Evolutionary conservation across 805 yeast genomes (phyloP), one percentile per base, ranked within the genome.

Genomic region (Cyberlindnera sargentensis): DNA sequence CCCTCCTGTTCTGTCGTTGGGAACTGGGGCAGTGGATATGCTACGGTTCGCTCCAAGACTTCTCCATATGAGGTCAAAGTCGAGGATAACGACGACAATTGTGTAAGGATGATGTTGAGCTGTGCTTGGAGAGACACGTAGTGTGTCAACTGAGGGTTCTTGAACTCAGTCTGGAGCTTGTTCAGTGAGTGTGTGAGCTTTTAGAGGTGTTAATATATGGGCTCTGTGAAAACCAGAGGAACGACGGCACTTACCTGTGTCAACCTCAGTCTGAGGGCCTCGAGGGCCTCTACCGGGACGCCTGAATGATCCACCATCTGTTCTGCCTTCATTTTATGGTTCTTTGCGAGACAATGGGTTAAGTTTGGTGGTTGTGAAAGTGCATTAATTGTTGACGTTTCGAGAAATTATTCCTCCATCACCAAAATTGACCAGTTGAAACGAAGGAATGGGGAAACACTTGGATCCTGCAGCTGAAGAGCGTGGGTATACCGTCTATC

Each of bases 1-100:
- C 88, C 85, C 55, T 85, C 90, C 50, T 86, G 90, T 36, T 86
- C 84, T 1, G 87, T 76, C 0, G 95, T 78, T 7, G 97, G 97
- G 59, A 91, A 93, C 23, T 75, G 73, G 0, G 90, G 83, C 42
- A 86, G 67, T 1, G 99, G 99, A 56, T 78, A 91, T 1, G 81
- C 90, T 41, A 85, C 88, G 0, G 95, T 80, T 5, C 76, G 64
- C 37, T 73, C 72, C 26, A 93, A 66, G 0, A 74, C 62, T 3
- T 75, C 82, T 6, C 76, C 72, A 54, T 82, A 79, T 43, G 73
- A 71, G 34, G 80, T 78, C 25, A 93, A 58, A 2, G 87, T 81
- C 5, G 75, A 64, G 0, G 95, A 78, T n/a, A 91, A 73, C 3
- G 95, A 81, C 36, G 77, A 76, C 37, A 91, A 66, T 60, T 93